phyloP scores from a whole-genome alignment of 192 early-diverging fungal species.

The Geosiphon pyriformis region DNA sequence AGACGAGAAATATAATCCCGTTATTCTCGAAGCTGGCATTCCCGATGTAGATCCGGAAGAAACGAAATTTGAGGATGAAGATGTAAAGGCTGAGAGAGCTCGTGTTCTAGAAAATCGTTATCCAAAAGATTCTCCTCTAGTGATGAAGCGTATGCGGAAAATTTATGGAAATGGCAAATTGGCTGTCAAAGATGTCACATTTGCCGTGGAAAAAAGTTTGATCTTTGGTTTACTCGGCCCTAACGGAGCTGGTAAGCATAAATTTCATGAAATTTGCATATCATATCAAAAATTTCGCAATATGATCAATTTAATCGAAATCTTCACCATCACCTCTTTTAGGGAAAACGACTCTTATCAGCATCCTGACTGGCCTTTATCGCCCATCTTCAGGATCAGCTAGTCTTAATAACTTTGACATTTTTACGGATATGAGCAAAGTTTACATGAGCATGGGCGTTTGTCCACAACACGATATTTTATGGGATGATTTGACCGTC shows the following conservation, averaged over 20 bases:
- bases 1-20: not conserved
- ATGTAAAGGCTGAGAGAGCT: conserved; percentile 56
- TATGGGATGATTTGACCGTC: conserved; percentile 67
- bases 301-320: not conserved
- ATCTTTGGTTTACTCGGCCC: conserved; percentile 68
- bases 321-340: not conserved
- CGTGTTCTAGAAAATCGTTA: conserved; percentile 42
- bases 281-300: too few species aligned
- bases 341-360: conserved; percentile 62
- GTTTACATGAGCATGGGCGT: conserved; percentile 63
- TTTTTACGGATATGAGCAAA: conserved; percentile 43
- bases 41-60: conserved; percentile 37
- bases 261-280: too few species aligned
- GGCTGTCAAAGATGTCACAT: conserved; percentile 62
- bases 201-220: conserved; percentile 52
- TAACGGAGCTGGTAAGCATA: conserved; percentile 59
- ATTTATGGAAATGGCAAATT: conserved; percentile 53
- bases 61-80: conserved; percentile 52
- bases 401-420: conserved; percentile 49
- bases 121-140: conserved; percentile 40
- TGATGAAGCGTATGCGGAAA: conserved; percentile 54
- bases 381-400: conserved; percentile 51
- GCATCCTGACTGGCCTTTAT: conserved; percentile 66
- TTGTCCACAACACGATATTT: conserved; percentile 68
- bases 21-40: conserved; percentile 24